Evolutionary conservation across 2,329 filamentous ascomycete species (phyloP).

Genomic region (Colletotrichum sp.): DNA sequence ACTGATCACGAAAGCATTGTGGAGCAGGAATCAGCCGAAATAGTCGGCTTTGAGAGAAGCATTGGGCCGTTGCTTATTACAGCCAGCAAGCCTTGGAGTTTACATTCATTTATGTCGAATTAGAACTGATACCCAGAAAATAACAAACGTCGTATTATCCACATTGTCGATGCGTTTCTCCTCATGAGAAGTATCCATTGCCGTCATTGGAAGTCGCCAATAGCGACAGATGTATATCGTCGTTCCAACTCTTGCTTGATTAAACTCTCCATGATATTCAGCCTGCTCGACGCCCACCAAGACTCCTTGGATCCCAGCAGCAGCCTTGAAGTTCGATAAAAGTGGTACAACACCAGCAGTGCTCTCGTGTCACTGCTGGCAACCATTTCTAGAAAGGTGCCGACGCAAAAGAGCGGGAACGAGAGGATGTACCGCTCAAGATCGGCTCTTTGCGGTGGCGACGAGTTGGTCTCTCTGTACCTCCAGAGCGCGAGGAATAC

Average conservation of each 20-base stretch:
- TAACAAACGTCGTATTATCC: background rate
- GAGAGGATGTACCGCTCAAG: conserved; percentile 29
- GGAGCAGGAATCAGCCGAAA: background rate
- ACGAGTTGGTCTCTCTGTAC: background rate
- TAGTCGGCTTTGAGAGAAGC: background rate
- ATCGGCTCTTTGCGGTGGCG: conserved; percentile 10
- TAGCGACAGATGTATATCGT: background rate
- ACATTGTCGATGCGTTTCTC: background rate
- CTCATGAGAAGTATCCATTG: too few relatives aligned
- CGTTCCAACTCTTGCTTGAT: background rate
- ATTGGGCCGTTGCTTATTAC: background rate
- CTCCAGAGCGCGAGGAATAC: conserved; percentile 19
- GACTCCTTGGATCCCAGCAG: conserved; percentile 21
- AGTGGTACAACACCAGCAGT: conserved; percentile 29
- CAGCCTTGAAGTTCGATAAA: conserved; percentile 26
- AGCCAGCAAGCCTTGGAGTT: background rate
- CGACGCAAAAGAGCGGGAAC: conserved; percentile 32
- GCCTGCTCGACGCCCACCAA: conserved; percentile 31
- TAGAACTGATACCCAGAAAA: background rate
- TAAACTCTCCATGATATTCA: conserved; percentile 22
- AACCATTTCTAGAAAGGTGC: conserved; percentile 27
- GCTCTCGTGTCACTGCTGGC: conserved; percentile 28
- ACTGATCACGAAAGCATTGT: background rate
- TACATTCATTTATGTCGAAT: background rate
- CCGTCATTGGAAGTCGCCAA: background rate